Percentiles rank a stretch among this genome's conserved stretches.
Evolutionary conservation across 1,139 yeast genomes (phyloP).

Genomic region (Candida glucosophila): DNA sequence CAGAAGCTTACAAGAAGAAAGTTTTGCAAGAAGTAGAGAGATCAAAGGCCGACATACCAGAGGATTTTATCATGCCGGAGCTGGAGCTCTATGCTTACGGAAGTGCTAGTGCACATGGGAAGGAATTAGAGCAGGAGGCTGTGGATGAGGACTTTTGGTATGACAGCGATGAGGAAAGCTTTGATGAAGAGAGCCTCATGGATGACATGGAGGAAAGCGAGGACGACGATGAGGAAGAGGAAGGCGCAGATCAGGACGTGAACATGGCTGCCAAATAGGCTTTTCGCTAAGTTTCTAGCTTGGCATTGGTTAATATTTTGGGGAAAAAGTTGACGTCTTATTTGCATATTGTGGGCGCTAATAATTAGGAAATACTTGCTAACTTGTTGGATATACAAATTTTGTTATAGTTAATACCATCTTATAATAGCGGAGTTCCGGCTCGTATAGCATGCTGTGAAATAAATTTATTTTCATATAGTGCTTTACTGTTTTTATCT

Average conservation of each 20-base stretch:
- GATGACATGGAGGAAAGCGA: conserved; percentile 47
- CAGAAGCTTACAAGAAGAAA: conserved; percentile 69
- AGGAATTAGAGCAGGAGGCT: conserved; percentile 49
- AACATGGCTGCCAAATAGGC: conserved; percentile 23
- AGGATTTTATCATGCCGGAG: conserved; percentile 76
- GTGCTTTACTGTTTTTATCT: too few relatives aligned
- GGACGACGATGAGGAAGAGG: conserved; percentile 52
- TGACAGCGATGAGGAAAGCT: conserved; percentile 44
- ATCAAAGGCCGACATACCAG: conserved; percentile 78
- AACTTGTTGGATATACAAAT: too few relatives aligned
- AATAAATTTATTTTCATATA: too few relatives aligned
- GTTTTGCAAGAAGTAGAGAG: conserved; percentile 79
- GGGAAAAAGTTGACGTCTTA: too few relatives aligned
- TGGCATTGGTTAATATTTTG: too few relatives aligned
- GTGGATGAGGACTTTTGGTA: conserved; percentile 86
- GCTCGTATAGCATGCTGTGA: too few relatives aligned
- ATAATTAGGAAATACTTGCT: too few relatives aligned
- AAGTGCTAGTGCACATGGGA: conserved; percentile 27
- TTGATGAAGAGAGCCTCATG: conserved; percentile 36
- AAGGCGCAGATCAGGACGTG: conserved; percentile 29
- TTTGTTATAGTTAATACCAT: too few relatives aligned
- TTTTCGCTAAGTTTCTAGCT: too few relatives aligned
- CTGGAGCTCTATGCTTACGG: conserved; percentile 53
- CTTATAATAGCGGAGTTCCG: too few relatives aligned
- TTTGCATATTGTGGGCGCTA: too few relatives aligned